These are phyloP conservation scores for Parasitella parasitica DNA, from an alignment of 371 early-diverging fungal species.

Conservation along the genomic window DNA sequence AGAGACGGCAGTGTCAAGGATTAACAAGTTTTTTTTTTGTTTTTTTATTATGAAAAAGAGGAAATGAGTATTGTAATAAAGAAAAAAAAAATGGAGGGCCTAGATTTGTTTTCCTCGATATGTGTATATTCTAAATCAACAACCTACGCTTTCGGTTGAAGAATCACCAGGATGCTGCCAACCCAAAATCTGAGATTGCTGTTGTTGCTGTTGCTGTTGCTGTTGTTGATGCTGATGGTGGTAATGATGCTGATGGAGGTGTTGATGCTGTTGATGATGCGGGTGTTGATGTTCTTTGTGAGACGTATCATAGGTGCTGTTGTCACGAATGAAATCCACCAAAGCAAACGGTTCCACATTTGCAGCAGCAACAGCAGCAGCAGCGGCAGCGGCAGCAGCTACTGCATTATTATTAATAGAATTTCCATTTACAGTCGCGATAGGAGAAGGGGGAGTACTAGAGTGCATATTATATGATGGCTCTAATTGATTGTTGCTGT, in stretches of 20 bases:
- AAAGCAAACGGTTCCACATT: slow-evolving; percentile 16
- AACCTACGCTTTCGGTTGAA: slow-evolving; percentile 24
- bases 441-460: background rate
- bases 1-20: slow-evolving; percentile 81
- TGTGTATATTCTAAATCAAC: slow-evolving; percentile 2
- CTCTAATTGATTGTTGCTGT: background rate
- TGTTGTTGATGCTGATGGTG: background rate
- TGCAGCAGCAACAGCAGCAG: background rate
- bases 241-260: background rate
- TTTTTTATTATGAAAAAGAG: background rate
- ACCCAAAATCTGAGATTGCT: slow-evolving; percentile 13
- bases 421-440: background rate
- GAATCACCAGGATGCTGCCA: slow-evolving; percentile 32
- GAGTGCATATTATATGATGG: background rate
- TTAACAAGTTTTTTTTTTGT: slow-evolving; percentile 30
- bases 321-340: slow-evolving; percentile 24
- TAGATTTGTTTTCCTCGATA: background rate
- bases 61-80: background rate
- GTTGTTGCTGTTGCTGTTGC: background rate
- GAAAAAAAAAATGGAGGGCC: background rate
- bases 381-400: background rate
- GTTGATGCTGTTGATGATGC: background rate
- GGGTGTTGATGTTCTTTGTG: background rate
- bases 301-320: background rate
- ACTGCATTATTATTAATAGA: background rate